phyloP scores from a whole-genome alignment of 2,329 filamentous ascomycete genomes.

The Teratosphaeria pseudoeucalypti region DNA sequence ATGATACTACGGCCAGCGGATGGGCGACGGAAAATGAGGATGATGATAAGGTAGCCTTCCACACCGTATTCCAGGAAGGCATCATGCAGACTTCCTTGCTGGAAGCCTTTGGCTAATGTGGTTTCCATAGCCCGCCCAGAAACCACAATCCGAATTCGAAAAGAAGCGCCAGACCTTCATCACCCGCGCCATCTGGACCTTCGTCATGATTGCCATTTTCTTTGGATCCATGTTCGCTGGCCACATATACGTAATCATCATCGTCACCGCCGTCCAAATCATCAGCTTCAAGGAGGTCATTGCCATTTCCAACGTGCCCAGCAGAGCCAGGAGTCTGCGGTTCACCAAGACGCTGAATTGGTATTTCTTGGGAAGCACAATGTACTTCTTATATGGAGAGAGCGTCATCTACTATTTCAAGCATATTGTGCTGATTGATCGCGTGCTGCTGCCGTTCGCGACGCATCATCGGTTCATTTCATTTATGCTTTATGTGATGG shows the following conservation, averaged over 20 bases:
- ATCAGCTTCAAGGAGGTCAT: constrained; percentile 99
- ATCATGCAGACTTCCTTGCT: not conserved
- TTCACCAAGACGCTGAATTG: constrained; percentile 97
- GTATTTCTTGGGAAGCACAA: constrained; percentile 97
- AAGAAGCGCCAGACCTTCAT: constrained; percentile 99
- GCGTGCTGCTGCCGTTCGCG: constrained; percentile 80
- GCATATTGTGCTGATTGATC: constrained; percentile 92
- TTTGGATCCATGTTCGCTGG: constrained; percentile 88
- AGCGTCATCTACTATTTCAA: constrained; percentile 99
- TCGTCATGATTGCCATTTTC: constrained; percentile 93
- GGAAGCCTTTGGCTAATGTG: not conserved
- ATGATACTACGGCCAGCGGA: constrained; percentile 20
- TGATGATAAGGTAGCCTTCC: constrained; percentile 12
- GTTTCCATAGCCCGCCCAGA: constrained; percentile 7
- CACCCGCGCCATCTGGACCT: constrained; percentile 91
- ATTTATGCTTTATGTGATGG: constrained; percentile 95
- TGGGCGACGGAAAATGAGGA: constrained; percentile 28
- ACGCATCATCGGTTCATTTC: constrained; percentile 98
- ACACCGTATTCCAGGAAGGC: not conserved
- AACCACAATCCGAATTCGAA: constrained; percentile 60
- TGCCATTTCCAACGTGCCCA: constrained; percentile 90
- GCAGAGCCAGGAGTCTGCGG: constrained; percentile 75
- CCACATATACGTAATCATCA: constrained; percentile 91
- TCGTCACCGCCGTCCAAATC: constrained; percentile 89
- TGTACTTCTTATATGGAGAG: constrained; percentile 99